Base-by-base conservation (phyloP, 2,329 filamentous ascomycete species). In the Penicillium sclerotiorum region DNA sequence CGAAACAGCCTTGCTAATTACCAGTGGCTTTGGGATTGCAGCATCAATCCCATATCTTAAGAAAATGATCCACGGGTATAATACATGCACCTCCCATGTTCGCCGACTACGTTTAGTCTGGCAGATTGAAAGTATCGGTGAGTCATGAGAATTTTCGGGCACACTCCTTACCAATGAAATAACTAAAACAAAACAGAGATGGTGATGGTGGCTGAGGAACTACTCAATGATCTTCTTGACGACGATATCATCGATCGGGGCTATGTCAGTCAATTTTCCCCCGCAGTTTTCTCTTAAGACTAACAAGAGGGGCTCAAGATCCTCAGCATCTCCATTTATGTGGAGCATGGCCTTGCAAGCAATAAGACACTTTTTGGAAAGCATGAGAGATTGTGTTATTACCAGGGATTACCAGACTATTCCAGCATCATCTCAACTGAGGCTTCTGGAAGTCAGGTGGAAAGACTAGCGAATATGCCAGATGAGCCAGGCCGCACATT, bases 21-120 rank as follows among this genome's bases (percentile, higher is more conserved):
- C 66, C 9, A 70, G 55, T 44, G 61, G 60, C 22, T 65, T 65
- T 45, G 60, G 70, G 7, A 65, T 74, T 25, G 61, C 59, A 8
- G 58, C 51, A 13, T 53, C 63, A 17, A 55, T 73, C 37, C 62
- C 60, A 18, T 69, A 71, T 52, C 52, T 74, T 4, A 70, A 68
- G 49, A 49, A 72, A 55, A 58, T 73, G 12, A 65, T 75, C 35
- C 52, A 71, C 39, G 55, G 63, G 17, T 70, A 70, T 47, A 68
- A 70, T 36, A 64, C 63, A 21, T 60, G 52, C 37, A 61, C 57
- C 22, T 53, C 57, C 37, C 50, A 53, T 22, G 60, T 62, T 46
- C 56, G 58, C 45, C 51, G 60, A 13, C 58, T 73, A n/a, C 56
- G 70, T 60, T 54, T 73, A 7, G 60, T 73, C 6, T 72, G 62